phyloP scores from a whole-genome alignment of 257 asterid species.

The Solanum gandarillasii region DNA sequence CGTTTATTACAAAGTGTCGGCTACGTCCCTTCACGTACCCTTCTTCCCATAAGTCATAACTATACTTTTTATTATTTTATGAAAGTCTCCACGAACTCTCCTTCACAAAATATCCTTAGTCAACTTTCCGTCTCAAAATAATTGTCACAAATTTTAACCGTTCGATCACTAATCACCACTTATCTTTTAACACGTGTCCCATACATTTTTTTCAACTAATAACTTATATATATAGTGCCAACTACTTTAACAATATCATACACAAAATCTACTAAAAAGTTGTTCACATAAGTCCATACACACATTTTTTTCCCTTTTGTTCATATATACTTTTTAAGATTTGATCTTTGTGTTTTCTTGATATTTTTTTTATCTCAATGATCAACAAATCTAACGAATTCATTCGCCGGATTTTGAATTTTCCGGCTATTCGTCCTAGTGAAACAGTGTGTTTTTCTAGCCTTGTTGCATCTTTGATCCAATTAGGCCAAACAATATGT shows the following conservation, averaged over 20 bases:
- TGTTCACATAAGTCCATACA: not conserved
- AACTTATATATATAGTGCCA: constrained; percentile 7
- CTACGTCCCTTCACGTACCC: constrained; percentile 27
- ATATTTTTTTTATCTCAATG: constrained; percentile 29
- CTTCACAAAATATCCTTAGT: not conserved
- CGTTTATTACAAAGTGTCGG: constrained; percentile 33
- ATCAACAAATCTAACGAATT: constrained; percentile 23
- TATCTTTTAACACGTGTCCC: constrained; percentile 23
- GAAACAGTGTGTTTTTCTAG: constrained; percentile 35
- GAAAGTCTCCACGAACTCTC: constrained; percentile 12
- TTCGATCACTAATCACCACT: not conserved
- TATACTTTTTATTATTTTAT: not conserved
- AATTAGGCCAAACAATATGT: constrained; percentile 29
- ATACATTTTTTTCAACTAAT: not conserved
- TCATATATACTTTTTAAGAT: not conserved
- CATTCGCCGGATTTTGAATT: constrained; percentile 70
- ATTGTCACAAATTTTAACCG: not conserved
- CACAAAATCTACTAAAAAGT: not conserved
- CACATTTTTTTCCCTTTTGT: not conserved
- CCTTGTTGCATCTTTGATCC: constrained; percentile 39
- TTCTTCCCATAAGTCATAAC: constrained; percentile 10
- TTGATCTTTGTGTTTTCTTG: not conserved
- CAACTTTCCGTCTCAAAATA: not conserved
- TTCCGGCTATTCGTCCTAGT: constrained; percentile 78
- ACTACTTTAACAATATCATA: constrained; percentile 1